These are phyloP conservation scores for Coemansia sp. DNA, from an alignment of 192 early-diverging fungal species.

Conservation along the genomic window DNA sequence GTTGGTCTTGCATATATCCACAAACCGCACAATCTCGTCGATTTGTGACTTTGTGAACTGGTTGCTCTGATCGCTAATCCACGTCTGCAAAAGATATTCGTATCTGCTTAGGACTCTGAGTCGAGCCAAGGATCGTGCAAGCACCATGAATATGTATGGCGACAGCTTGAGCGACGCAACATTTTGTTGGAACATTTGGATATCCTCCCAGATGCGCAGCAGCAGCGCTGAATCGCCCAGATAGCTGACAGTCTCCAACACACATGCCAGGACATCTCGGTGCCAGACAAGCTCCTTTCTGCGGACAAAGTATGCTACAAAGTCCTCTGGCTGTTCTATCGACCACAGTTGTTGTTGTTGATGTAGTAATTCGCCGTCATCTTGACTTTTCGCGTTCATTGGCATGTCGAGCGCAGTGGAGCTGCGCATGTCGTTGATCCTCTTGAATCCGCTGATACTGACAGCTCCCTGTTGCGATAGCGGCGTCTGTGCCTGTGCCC, in stretches of 20 bases:
- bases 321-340: conserved; percentile 26
- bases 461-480: conserved; percentile 10
- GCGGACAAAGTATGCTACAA: conserved; percentile 27
- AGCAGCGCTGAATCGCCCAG: conserved; percentile 22
- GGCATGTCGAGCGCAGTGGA: background rate
- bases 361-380: too few species aligned
- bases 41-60: conserved; percentile 31
- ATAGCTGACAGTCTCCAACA: conserved; percentile 33
- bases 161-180: conserved; percentile 32
- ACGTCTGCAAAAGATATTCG: conserved; percentile 16
- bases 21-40: conserved; percentile 23
- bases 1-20: conserved; percentile 1
- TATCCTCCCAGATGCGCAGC: conserved; percentile 37
- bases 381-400: too few species aligned
- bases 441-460: conserved; percentile 15
- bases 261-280: conserved; percentile 19
- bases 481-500: conserved; percentile 12
- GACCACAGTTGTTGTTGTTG: conserved; percentile 1
- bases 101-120: conserved; percentile 22
- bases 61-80: conserved; percentile 25
- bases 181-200: conserved; percentile 11
- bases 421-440: background rate
- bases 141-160: conserved; percentile 41
- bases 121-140: conserved; percentile 42
- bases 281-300: conserved; percentile 47